Percentiles rank a stretch among this genome's conserved stretches.
phyloP scores from a whole-genome alignment of 164 flowering plant genomes.

The Macadamia tetraphylla region DNA sequence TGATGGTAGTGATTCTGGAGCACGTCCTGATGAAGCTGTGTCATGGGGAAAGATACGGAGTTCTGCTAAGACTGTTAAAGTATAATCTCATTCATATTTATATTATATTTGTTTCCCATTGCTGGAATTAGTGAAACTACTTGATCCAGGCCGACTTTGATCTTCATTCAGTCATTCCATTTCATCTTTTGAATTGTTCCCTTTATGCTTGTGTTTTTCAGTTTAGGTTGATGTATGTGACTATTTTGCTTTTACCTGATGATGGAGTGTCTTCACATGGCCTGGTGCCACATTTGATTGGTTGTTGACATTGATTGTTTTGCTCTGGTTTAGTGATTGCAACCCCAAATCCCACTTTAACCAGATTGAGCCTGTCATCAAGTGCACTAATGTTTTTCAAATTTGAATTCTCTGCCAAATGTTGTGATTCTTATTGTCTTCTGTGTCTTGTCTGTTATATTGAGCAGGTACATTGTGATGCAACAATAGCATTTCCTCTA shows the following conservation, averaged over 20 bases:
- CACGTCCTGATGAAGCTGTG: conserved; percentile 94
- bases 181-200: background rate
- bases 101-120: background rate
- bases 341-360: background rate
- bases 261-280: background rate
- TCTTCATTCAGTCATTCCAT: too few species aligned
- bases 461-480: conserved; percentile 89
- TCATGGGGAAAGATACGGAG: conserved; percentile 96
- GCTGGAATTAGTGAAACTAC: background rate
- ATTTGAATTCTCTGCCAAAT: background rate
- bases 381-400: background rate
- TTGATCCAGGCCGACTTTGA: background rate
- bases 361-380: background rate
- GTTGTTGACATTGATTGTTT: background rate
- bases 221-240: background rate
- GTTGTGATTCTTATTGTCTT: background rate
- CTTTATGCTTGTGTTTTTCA: background rate
- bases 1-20: conserved; percentile 98
- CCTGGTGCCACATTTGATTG: background rate
- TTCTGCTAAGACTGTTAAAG: conserved; percentile 87
- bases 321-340: background rate
- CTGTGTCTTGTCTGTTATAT: conserved; percentile 5
- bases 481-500: conserved; percentile 90
- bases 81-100: conserved; percentile 14
- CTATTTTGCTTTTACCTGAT: background rate